Evolutionary conservation across 192 early-diverging fungal genomes (phyloP), one percentile per base, ranked within the genome.

Genomic region (Paraglomus occultum): DNA sequence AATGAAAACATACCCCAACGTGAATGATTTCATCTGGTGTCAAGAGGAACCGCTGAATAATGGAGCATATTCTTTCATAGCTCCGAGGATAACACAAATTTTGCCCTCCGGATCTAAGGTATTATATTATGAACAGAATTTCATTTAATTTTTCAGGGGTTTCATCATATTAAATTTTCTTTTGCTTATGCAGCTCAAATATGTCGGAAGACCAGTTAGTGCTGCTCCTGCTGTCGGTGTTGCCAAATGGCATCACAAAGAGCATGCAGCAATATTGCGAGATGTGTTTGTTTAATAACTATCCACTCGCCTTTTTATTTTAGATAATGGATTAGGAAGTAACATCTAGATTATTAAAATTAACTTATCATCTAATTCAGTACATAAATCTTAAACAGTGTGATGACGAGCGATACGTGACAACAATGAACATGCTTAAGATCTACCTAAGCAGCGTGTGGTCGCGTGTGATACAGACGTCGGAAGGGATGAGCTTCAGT

Each of bases 31-130:
- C 73, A 75, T 86, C 6, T 93, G 89, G 88, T 90, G 87, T 72
- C 91, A 92, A 73, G 96, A 98, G 74, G 96, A 98, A 72, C 94
- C 94, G 39, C 90, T 96, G 81, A 98, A 98, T 68, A 87, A 90
- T 47, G 96, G 96, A 17, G 88, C 87, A 12, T 97, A 90, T 73
- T 78, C 89, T 1, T 98, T 92, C 83, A 87, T 95, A 67, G 89
- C 84, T 70, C 96, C 94, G 23, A 83, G 96, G 50, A 76, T 98
- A 64, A 80, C 84, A 68, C 87, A 90, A 45, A 57, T 95, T 38
- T 61, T 97, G 22, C 91, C 94, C 46, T 52, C 76, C 5, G 75
- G 75, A 18, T 60, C 60, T 59, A 71, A 81, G 71, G 80, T 47
- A 51, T 31, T 0, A 48, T 47, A 51, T 31, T 0, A 48, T 14